phyloP scores from a whole-genome alignment of 2,329 filamentous ascomycete species.

The Metarhizium guizhouense region DNA sequence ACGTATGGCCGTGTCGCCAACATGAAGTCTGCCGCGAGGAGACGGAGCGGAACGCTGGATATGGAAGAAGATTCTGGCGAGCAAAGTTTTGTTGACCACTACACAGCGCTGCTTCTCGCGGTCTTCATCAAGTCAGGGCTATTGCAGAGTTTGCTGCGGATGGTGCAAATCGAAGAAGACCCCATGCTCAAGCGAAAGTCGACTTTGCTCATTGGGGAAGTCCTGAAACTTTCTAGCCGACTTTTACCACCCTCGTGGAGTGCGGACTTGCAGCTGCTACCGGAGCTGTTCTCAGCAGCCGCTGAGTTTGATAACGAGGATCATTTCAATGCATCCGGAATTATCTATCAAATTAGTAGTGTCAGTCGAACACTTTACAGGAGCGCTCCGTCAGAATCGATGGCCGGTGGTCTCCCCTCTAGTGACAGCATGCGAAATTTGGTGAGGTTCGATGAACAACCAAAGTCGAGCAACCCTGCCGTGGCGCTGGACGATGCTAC shows the following conservation, averaged over 20 bases:
- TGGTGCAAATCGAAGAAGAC: constrained; percentile 60
- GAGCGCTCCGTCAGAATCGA: constrained; percentile 47
- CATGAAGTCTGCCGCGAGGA: constrained; percentile 53
- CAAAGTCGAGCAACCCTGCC: constrained; percentile 35
- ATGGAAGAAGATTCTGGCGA: constrained; percentile 60
- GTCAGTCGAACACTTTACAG: constrained; percentile 88
- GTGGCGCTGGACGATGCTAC: constrained; percentile 49
- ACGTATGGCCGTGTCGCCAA: constrained; percentile 94
- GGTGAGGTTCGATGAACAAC: constrained; percentile 46
- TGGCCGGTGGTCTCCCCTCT: constrained; percentile 29
- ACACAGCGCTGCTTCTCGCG: constrained; percentile 79
- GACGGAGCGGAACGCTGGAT: constrained; percentile 40
- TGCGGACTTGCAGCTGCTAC: constrained; percentile 75
- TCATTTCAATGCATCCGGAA: constrained; percentile 74
- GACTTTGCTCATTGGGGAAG: constrained; percentile 82
- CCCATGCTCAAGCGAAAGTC: constrained; percentile 75
- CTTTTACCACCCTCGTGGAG: constrained; percentile 77
- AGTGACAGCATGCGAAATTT: constrained; percentile 39
- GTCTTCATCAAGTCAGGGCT: constrained; percentile 78
- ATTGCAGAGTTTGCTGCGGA: constrained; percentile 49
- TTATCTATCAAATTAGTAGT: constrained; percentile 96
- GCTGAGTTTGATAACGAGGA: constrained; percentile 61
- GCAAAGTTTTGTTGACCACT: constrained; percentile 87
- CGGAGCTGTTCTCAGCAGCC: constrained; percentile 72
- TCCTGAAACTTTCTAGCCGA: constrained; percentile 80